phyloP scores from a whole-genome alignment of 2,329 filamentous ascomycete species.

The Dactylonectria macrodidyma region DNA sequence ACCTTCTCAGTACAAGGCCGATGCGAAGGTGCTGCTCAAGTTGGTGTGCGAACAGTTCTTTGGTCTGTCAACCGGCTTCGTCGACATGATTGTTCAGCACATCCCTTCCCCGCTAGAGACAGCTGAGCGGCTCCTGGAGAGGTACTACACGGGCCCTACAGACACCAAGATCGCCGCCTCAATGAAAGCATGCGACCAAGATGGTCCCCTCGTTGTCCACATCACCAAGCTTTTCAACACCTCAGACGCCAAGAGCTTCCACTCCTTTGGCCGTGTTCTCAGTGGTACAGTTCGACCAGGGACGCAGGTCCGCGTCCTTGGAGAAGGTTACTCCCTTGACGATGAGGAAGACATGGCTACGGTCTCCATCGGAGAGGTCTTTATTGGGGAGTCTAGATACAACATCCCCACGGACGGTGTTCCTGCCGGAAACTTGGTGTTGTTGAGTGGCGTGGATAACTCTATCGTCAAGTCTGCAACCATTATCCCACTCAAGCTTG shows the following conservation, averaged over 20 bases:
- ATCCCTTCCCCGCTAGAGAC: constrained; percentile 89
- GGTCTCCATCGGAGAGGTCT: constrained; percentile 87
- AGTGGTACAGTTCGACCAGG: constrained; percentile 90
- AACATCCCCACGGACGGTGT: constrained; percentile 93
- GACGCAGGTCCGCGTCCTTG: constrained; percentile 88
- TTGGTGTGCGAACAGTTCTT: constrained; percentile 97
- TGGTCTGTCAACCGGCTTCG: constrained; percentile 88
- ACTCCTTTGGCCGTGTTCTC: constrained; percentile 91
- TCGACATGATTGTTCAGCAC: constrained; percentile 94
- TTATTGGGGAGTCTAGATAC: constrained; percentile 93
- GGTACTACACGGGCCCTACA: constrained; percentile 91
- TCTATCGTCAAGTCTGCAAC: constrained; percentile 99
- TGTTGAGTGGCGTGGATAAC: constrained; percentile 95
- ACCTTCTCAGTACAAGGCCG: constrained; percentile 90
- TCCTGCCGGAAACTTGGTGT: constrained; percentile 92
- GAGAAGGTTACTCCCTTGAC: constrained; percentile 95
- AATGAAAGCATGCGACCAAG: constrained; percentile 87
- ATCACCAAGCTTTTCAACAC: constrained; percentile 95
- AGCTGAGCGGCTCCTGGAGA: constrained; percentile 81
- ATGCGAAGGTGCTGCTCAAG: constrained; percentile 90
- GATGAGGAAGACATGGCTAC: constrained; percentile 98
- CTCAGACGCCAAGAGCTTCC: constrained; percentile 89
- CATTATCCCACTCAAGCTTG: constrained; percentile 83
- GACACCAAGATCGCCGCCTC: constrained; percentile 85
- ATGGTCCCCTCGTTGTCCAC: constrained; percentile 92